phyloP scores from a whole-genome alignment of 2,329 filamentous ascomycete species.

The Trichophyton mentagrophytes region DNA sequence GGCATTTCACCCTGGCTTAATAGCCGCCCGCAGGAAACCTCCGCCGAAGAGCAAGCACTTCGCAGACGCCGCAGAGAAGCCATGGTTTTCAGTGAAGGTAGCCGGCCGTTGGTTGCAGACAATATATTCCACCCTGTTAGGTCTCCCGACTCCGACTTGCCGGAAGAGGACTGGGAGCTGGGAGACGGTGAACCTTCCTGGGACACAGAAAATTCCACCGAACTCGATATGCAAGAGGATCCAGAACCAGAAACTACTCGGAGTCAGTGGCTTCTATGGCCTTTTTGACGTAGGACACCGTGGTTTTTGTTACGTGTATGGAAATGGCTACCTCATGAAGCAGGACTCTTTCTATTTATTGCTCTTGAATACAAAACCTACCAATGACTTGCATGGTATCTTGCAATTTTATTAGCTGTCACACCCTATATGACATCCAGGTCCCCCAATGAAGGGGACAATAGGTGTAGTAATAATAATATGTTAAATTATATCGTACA shows the following conservation, averaged over 20 bases:
- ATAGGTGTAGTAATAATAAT: background rate
- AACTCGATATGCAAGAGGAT: background rate
- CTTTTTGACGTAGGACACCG: background rate
- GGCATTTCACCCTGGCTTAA: conserved; percentile 25
- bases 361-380: too few relatives aligned
- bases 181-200: background rate
- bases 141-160: background rate
- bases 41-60: conserved; percentile 50
- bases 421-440: too few relatives aligned
- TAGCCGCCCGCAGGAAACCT: conserved; percentile 23
- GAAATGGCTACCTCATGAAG: background rate
- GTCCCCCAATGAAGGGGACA: too few relatives aligned
- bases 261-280: background rate
- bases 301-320: background rate
- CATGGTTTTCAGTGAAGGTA: conserved; percentile 84
- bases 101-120: conserved; percentile 54
- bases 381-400: too few relatives aligned
- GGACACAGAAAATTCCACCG: background rate
- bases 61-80: conserved; percentile 69
- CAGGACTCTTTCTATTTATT: background rate
- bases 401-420: too few relatives aligned
- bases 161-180: background rate
- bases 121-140: conserved; percentile 60
- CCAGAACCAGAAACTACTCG: background rate
- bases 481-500: conserved; percentile 1